Evolutionary conservation across 805 yeast species (phyloP), one percentile per base, ranked within the genome.

Genomic region (Sugiyamaella smithiae): DNA sequence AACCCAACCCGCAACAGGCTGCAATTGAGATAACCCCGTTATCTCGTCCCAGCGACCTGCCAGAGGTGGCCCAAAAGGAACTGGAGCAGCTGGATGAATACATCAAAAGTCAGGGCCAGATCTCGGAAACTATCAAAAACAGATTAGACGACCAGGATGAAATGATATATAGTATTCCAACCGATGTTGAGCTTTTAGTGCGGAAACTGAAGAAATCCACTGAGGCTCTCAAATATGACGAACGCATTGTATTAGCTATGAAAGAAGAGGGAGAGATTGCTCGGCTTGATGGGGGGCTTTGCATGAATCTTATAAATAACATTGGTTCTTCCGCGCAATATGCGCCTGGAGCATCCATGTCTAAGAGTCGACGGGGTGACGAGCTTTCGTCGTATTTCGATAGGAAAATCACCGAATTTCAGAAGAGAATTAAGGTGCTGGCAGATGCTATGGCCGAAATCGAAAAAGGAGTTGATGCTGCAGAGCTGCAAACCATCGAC

Each of bases 11-110:
- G 38, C 51, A 43, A 24, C 43, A 24, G 29, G 35, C 32, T 2
- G 26, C 22, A 17, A 28, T 19, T 20, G 29, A 45, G 50, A 60
- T 80, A 48, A 77, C 82, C 1, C 76, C 83, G 1, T 71, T 79
- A 67, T 77, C 84, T 0, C 61, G 84, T 28, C 81, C 80, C 4
- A 74, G 80, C 4, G 84, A 80, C 57, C 72, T 80, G 35, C 80
- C 84, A 0, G 80, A 75, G 17, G 62, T 67, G 11, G 67, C 74
- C 38, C 82, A 80, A 57, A 68, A 67, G 50, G 81, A 78, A 54
- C 63, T 80, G n/a, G 81, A 79, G 53, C 75, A 67, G 40, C 68
- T 80, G 40, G 84, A 80, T 58, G 65, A 68, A 23, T 79, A 80
- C 57, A 80, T 80, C 51, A 70, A 72, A 43, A 67, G 73, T 25